phyloP scores from a whole-genome alignment of 805 yeast species.

The Sugiyamaella valdiviana region DNA sequence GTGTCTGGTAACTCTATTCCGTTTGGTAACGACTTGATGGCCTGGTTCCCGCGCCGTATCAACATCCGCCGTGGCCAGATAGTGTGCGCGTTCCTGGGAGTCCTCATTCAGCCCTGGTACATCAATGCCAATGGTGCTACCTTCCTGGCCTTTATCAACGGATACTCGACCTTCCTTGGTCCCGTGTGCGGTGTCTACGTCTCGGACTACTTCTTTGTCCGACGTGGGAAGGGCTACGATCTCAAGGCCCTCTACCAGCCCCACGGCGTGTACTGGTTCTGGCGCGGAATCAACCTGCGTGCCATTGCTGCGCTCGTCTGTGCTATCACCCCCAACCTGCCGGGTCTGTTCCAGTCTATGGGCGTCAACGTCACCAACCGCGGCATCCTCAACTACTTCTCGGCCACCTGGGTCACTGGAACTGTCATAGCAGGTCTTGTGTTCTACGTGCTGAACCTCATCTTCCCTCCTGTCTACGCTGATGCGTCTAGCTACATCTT shows the following conservation, averaged over 20 bases:
- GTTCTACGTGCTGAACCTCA: constrained; percentile 7
- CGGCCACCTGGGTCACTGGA: constrained; percentile 12
- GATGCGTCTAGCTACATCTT: neutral
- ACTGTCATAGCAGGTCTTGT: constrained; percentile 8
- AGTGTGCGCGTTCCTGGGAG: constrained; percentile 1
- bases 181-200: constrained; percentile 37
- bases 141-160: constrained; percentile 33
- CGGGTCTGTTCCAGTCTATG: constrained; percentile 15
- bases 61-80: constrained; percentile 49
- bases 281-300: constrained; percentile 41
- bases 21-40: constrained; percentile 43
- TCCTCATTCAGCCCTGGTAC: constrained; percentile 34
- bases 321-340: constrained; percentile 13
- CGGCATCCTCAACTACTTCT: constrained; percentile 14
- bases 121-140: constrained; percentile 33
- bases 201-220: constrained; percentile 38
- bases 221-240: constrained; percentile 30
- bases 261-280: constrained; percentile 37
- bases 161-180: constrained; percentile 38
- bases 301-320: constrained; percentile 34
- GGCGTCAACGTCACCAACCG: constrained; percentile 11
- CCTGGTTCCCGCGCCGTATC: constrained; percentile 50
- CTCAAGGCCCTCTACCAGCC: constrained; percentile 8
- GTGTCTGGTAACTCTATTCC: constrained; percentile 41
- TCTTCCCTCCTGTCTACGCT: constrained; percentile 3